Base-by-base conservation (phyloP, 805 yeast species). In the Ogataea allantospora region DNA sequence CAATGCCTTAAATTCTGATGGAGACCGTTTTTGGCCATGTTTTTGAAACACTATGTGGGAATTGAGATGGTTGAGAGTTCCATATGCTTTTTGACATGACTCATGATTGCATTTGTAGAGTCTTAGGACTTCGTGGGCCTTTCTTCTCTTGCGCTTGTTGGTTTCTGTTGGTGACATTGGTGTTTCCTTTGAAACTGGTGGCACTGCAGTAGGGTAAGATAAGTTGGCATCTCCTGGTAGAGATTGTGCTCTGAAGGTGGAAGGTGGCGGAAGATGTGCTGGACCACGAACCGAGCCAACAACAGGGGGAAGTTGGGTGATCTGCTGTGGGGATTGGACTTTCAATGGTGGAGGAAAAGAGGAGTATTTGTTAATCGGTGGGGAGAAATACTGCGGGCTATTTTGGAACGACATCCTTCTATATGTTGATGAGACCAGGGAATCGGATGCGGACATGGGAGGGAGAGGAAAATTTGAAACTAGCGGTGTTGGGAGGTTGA, bases 51-150 rank as follows among this genome's bases (percentile, higher is more conserved):
- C 50, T 24, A 77, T 72, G 50, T 77, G 83, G 10, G 80, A 76
- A 47, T 77, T 77, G 23, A 77, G 57, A 52, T 77, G 83, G 51
- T 77, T 77, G 27, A 77, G 62, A 4, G 83, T 77, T 10, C 83
- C 83, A 49, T 77, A 77, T 7, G 75, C 71, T 56, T 77, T 77
- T 6, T 63, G 57, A 43, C 83, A 77, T 8, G 63, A 64, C 17
- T 59, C 57, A 46, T 52, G 68, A 35, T 64, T 73, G 53, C 83
- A 77, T 15, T 58, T 62, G 54, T 77, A 77, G 4, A 75, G 47
- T 31, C 83, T 65, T 42, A 73, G 78, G 50, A 77, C 74, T 51
- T 77, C 81, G 38, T 71, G 69, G 33, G 71, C 75, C 40, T 69
- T 71, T 34, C 80, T 63, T 42, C 83, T 64, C 12, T 75, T 77